These are phyloP conservation scores for Crassisporium funariophilum DNA, from an alignment of 768 basidiomycete genomes.

Conservation along the genomic window DNA sequence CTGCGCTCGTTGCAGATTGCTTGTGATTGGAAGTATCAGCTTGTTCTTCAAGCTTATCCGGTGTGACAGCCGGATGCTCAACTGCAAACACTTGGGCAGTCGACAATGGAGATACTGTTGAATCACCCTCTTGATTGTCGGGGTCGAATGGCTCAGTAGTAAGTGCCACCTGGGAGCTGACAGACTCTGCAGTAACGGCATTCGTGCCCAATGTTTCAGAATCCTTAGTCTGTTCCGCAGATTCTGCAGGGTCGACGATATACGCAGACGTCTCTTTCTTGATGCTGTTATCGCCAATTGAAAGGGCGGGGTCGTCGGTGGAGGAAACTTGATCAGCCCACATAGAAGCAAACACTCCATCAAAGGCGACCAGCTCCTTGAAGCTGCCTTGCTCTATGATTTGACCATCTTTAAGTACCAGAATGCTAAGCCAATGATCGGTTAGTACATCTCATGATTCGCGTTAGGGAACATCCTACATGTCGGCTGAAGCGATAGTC, in stretches of 20 bases:
- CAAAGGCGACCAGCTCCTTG: constrained; percentile 69
- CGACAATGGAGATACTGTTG: no score
- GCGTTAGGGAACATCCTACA: constrained; percentile 43
- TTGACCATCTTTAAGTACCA: constrained; percentile 89
- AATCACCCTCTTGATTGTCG: no score
- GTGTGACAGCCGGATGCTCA: background rate
- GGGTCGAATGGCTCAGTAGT: background rate
- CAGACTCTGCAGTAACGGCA: background rate
- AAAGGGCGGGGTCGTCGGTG: constrained; percentile 51
- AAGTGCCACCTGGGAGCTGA: background rate
- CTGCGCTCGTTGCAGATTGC: no score
- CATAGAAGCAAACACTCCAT: constrained; percentile 81
- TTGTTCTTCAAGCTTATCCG: no score
- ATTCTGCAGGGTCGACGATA: constrained; percentile 36
- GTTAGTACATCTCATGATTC: background rate
- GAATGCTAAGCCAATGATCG: constrained; percentile 54
- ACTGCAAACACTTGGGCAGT: background rate
- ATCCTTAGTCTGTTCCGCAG: constrained; percentile 7
- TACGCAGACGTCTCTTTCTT: constrained; percentile 50
- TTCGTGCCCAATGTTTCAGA: background rate
- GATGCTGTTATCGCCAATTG: constrained; percentile 33
- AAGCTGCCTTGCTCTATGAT: constrained; percentile 84
- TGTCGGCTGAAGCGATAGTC: constrained; percentile 61
- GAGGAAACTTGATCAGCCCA: constrained; percentile 85
- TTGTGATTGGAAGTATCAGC: no score